Conservation (phyloP, 176 grass and related monocot genomes). For the Phragmites australis region DNA sequence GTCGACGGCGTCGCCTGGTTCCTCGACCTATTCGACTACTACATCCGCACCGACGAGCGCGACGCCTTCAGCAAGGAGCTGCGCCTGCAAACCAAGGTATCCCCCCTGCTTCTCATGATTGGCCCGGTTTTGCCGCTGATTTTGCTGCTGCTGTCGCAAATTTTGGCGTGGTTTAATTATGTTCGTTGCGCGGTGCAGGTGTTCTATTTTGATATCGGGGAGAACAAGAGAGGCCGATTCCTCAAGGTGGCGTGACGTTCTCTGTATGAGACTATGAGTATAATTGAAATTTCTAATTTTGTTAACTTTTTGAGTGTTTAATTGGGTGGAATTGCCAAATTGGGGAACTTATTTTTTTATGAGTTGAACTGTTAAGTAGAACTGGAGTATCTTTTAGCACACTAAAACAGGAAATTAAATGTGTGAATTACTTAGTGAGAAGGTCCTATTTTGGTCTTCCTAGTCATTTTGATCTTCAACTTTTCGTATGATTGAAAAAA, state of each 20-base stretch:
- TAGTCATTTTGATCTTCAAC: neutral
- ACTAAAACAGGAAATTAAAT: neutral
- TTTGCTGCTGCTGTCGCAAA: neutral
- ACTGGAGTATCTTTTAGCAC: neutral
- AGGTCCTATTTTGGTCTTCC: neutral
- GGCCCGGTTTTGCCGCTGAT: neutral
- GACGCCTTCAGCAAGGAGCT: conserved; percentile 97
- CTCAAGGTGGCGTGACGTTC: conserved; percentile 64
- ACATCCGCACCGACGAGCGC: conserved; percentile 88
- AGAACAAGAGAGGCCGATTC: conserved; percentile 98
- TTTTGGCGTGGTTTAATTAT: conserved; percentile 18
- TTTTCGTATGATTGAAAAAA: neutral
- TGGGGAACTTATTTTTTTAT: conserved; percentile 7
- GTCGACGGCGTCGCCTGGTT: conserved; percentile 84
- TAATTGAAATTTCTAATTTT: conserved; percentile 11
- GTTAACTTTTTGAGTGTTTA: conserved; percentile 4
- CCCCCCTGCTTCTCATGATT: neutral
- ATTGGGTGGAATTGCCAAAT: neutral
- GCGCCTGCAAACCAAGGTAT: conserved; percentile 83
- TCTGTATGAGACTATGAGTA: neutral
- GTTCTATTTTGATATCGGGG: conserved; percentile 95
- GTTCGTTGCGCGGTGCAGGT: conserved; percentile 44
- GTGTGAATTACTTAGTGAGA: conserved; percentile 5
- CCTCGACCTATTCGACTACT: conserved; percentile 93
- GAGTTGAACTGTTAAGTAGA: conserved; percentile 1